Evolutionary conservation across 306 rosid species (phyloP).

Genomic region (Comarum palustre): DNA sequence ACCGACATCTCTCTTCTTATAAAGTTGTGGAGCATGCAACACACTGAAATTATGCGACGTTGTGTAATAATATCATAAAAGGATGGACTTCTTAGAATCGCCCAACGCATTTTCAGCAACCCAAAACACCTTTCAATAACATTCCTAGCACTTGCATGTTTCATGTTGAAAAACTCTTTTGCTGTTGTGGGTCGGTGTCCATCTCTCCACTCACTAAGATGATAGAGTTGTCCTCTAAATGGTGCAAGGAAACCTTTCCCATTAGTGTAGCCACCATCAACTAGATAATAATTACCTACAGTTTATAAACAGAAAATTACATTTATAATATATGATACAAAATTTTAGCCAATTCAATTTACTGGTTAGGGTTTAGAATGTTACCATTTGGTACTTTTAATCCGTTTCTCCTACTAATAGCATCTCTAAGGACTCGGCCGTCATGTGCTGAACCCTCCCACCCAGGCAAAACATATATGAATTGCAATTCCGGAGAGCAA

Average conservation of each 20-base stretch:
- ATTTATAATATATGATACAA: too few species aligned
- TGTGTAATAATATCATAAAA: not conserved
- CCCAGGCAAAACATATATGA: too few species aligned
- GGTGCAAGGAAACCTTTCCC: not conserved
- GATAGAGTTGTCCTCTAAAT: not conserved
- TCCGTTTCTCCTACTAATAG: too few species aligned
- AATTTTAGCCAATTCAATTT: not conserved
- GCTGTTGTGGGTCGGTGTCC: not conserved
- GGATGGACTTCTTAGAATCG: not conserved
- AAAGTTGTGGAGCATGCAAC: not conserved
- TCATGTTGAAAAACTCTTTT: not conserved
- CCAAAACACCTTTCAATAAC: slow-evolving; percentile 7
- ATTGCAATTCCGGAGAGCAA: too few species aligned
- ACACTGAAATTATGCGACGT: not conserved
- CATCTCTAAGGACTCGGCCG: too few species aligned
- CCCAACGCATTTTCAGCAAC: not conserved
- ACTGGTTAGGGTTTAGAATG: not conserved
- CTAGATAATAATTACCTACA: not conserved
- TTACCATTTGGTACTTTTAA: not conserved
- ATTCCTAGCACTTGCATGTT: not conserved
- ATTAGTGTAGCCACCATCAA: slow-evolving; percentile 1
- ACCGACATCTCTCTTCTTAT: not conserved
- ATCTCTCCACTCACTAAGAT: not conserved
- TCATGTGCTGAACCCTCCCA: too few species aligned
- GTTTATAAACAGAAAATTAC: not conserved